phyloP scores from a whole-genome alignment of 345 rosid species.

The Salix udensis region DNA sequence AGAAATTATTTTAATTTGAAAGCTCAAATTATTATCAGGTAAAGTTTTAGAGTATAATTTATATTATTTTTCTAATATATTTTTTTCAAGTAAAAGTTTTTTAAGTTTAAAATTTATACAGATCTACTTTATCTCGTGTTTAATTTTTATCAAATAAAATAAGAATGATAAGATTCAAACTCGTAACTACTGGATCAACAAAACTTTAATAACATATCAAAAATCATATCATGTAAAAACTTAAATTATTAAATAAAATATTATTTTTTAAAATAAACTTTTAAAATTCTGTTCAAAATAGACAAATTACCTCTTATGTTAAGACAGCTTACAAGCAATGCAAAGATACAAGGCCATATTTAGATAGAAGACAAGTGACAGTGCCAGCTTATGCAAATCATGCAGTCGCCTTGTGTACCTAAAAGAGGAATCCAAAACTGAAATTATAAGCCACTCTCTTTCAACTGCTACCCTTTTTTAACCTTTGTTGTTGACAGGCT shows the following conservation, averaged over 20 bases:
- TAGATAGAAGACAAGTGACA: background rate
- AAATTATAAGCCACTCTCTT: background rate
- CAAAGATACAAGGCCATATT: background rate
- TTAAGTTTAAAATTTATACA: accelerated
- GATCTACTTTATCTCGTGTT: accelerated
- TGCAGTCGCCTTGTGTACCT: background rate
- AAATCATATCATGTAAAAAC: accelerated
- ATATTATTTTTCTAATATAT: too few relatives aligned
- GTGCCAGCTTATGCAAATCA: background rate
- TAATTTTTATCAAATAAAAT: too few relatives aligned
- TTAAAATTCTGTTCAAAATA: background rate
- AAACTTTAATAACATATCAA: too few relatives aligned
- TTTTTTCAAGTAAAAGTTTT: too few relatives aligned
- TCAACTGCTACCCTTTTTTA: background rate
- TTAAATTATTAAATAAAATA: too few relatives aligned
- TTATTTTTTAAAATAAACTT: too few relatives aligned
- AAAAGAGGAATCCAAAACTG: background rate
- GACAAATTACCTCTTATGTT: background rate
- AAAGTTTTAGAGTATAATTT: too few relatives aligned
- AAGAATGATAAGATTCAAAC: accelerated
- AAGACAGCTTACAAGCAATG: background rate
- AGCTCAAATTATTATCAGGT: too few relatives aligned
- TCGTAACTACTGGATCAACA: too few relatives aligned
- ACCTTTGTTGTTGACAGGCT: conserved; percentile 3
- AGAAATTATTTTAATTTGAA: too few relatives aligned